Evolutionary conservation across 2,329 filamentous ascomycete species (phyloP).

Genomic region (Tricladium varicosporioides): DNA sequence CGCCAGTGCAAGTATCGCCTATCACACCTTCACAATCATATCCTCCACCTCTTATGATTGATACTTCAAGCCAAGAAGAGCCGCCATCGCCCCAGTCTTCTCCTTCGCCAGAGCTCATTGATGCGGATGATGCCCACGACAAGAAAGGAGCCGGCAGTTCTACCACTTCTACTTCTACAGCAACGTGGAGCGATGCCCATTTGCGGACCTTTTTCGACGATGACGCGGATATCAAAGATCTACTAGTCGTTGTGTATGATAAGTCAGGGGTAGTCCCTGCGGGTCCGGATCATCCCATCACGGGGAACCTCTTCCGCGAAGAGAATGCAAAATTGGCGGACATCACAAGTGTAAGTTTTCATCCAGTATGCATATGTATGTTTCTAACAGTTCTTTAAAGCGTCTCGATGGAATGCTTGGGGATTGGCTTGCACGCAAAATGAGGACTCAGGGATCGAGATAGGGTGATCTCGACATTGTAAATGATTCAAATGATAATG

Average conservation of each 20-base stretch:
- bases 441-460: constrained; percentile 43
- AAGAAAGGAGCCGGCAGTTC: constrained; percentile 45
- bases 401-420: constrained; percentile 86
- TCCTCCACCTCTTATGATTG: constrained; percentile 66
- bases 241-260: constrained; percentile 89
- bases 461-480: constrained; percentile 21
- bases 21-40: constrained; percentile 46
- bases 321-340: constrained; percentile 83
- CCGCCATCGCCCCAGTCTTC: constrained; percentile 61
- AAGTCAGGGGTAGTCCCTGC: constrained; percentile 80
- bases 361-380: not conserved
- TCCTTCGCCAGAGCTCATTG: constrained; percentile 60
- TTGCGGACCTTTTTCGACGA: constrained; percentile 90
- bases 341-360: constrained; percentile 68
- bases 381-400: constrained; percentile 36
- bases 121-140: constrained; percentile 41
- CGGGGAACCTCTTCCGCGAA: constrained; percentile 76
- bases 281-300: constrained; percentile 81
- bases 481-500: constrained; percentile 32
- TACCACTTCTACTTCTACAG: constrained; percentile 53
- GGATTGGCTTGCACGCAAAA: constrained; percentile 73
- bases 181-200: constrained; percentile 82
- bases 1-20: constrained; percentile 65
- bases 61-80: constrained; percentile 69
- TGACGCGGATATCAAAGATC: constrained; percentile 81